phyloP scores from a whole-genome alignment of 352 stramenopile genomes.

The Pythium dissotocum region DNA sequence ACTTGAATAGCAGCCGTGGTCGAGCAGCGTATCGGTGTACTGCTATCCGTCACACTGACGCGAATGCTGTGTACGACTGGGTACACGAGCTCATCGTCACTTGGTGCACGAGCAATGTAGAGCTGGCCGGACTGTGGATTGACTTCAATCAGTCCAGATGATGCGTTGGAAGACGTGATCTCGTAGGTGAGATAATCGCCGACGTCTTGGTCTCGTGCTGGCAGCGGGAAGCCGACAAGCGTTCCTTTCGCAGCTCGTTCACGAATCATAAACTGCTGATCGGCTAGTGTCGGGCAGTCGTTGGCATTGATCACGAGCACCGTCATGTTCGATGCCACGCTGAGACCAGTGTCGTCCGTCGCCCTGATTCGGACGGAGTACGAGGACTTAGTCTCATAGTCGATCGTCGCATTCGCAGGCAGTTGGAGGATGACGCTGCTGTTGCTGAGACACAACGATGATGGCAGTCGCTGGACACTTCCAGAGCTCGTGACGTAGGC shows the following conservation, averaged over 20 bases:
- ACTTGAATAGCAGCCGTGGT: constrained; percentile 28
- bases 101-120: constrained; percentile 31
- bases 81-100: constrained; percentile 38
- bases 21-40: constrained; percentile 22
- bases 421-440: constrained; percentile 23
- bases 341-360: constrained; percentile 42
- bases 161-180: constrained; percentile 31
- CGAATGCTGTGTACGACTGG: constrained; percentile 33
- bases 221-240: constrained; percentile 52
- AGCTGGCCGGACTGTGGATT: constrained; percentile 52
- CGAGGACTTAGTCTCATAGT: constrained; percentile 41
- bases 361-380: constrained; percentile 36
- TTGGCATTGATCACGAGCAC: constrained; percentile 52
- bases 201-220: constrained; percentile 52
- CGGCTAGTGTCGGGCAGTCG: constrained; percentile 49
- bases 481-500: constrained; percentile 16
- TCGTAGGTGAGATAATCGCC: constrained; percentile 47
- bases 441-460: constrained; percentile 18
- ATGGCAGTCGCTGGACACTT: constrained; percentile 4
- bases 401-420: constrained; percentile 5
- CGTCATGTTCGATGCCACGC: constrained; percentile 24
- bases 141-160: constrained; percentile 40
- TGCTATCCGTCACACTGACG: constrained; percentile 47
- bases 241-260: constrained; percentile 34
- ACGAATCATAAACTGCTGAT: constrained; percentile 43